These are phyloP conservation scores for Diplodia intermedia DNA, from an alignment of 2,329 filamentous ascomycete genomes.

Conservation along the genomic window DNA sequence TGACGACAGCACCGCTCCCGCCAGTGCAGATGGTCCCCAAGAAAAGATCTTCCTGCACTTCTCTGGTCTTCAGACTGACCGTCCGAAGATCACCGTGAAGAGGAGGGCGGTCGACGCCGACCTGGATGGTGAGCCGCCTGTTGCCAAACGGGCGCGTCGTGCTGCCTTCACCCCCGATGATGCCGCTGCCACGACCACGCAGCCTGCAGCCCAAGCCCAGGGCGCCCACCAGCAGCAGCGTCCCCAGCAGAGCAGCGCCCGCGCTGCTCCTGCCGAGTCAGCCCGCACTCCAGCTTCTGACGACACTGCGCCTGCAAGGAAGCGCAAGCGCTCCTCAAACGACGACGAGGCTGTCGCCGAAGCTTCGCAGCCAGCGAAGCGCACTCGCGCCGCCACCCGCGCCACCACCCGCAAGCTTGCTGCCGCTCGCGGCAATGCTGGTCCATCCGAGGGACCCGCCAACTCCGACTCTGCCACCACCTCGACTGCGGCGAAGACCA, in stretches of 20 bases:
- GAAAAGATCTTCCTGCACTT: neutral
- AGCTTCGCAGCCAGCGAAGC: neutral
- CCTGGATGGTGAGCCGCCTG: neutral
- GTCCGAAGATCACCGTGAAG: neutral
- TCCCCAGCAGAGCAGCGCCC: neutral
- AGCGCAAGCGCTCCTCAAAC: neutral
- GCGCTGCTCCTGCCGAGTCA: neutral
- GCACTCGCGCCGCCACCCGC: neutral
- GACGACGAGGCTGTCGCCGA: accelerated
- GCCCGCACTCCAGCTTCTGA: accelerated
- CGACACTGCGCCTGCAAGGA: neutral
- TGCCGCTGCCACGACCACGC: neutral
- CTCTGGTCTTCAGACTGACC: neutral
- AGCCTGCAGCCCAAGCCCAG: neutral
- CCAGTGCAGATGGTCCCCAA: too few species aligned
- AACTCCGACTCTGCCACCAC: too few species aligned
- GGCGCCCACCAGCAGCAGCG: accelerated
- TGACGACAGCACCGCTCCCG: too few species aligned
- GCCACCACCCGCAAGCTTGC: neutral
- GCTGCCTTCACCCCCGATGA: neutral
- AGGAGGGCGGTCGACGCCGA: neutral
- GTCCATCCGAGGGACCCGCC: neutral
- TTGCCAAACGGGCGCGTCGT: neutral
- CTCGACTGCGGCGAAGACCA: too few species aligned
- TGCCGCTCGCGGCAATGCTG: neutral